Evolutionary conservation across 1,284 basidiomycete species (phyloP), one percentile per base, ranked within the genome.

Genomic region (Tremellales sp.): DNA sequence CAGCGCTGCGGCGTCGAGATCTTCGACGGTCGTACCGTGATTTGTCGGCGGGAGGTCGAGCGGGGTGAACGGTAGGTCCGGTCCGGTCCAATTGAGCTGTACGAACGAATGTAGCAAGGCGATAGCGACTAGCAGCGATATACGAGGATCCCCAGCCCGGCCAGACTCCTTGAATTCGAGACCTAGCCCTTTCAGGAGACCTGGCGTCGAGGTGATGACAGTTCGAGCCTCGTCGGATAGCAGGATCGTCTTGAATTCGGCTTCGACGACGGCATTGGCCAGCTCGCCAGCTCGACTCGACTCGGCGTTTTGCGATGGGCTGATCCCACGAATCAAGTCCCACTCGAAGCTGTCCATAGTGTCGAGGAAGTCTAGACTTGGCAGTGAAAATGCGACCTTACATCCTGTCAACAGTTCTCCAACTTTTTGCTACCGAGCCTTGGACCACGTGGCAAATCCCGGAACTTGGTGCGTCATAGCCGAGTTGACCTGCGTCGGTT

Each of bases 51-150:
- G 62, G 3, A 75, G 52, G 23, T 73, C 67, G 8, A 69, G 17
- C 33, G 73, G 51, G 42, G 71, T 41, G 65, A 91, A 68, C 53
- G 84, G 77, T 37, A 96, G 79, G 62, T 89, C 81, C 1, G 96
- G 96, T 1, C 96, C 96, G 0, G 93, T 97, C 91, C 91, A 99
- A 74, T 99, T 99, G 31, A 80, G 80, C 72, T 98, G 96, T 0
- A 94, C 79, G 74, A 94, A 99, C 0, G 88, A 83, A 57, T 96
- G 89, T 24, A 97, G 77, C 48, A 84, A 84, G 3, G 89, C 84
- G 2, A 93, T 79, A 0, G 84, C 90, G 1, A 90, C 60, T 13
- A 81, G 70, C 31, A 97, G 76, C 19, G 79, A 78, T 33, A 81
- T 26, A 2, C 33, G 15, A 11, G 48, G 26, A 21, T 54, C 47